Evolutionary conservation across 2,329 filamentous ascomycete species (phyloP).

Genomic region (Neopestalotiopsis sp.): DNA sequence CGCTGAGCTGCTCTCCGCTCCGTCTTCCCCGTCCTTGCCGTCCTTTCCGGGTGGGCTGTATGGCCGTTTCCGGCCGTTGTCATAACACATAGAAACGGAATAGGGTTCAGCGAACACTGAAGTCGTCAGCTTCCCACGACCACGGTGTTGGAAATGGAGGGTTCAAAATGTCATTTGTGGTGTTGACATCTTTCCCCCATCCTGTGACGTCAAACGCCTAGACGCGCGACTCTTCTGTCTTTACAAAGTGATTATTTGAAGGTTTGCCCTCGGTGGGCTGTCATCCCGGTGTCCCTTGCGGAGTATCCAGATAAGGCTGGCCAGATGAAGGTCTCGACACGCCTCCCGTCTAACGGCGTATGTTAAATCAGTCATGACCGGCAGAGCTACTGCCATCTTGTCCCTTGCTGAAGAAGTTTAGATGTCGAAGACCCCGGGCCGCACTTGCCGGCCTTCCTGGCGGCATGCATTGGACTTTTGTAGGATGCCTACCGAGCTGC

Average conservation of each 20-base stretch:
- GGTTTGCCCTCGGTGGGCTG: background rate
- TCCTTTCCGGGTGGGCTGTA: background rate
- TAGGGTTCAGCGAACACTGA: background rate
- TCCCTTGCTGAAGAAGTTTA: background rate
- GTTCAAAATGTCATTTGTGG: background rate
- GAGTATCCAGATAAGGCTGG: background rate
- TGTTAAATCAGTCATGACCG: background rate
- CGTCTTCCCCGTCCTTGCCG: background rate
- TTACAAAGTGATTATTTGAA: background rate
- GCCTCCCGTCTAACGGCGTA: background rate
- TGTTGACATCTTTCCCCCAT: background rate
- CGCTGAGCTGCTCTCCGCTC: background rate
- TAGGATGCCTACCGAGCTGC: background rate
- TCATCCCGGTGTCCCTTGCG: background rate
- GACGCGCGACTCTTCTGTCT: background rate
- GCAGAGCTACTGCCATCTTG: background rate
- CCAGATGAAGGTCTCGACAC: background rate
- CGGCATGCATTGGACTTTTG: background rate
- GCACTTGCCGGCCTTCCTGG: background rate
- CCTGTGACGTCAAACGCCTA: background rate
- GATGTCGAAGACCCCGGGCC: background rate
- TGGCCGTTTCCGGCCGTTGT: background rate
- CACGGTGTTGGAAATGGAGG: background rate
- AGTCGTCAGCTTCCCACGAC: background rate
- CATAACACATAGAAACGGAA: background rate